These are phyloP conservation scores for Nematodospora valgi DNA, from an alignment of 805 yeast species.

Conservation along the genomic window DNA sequence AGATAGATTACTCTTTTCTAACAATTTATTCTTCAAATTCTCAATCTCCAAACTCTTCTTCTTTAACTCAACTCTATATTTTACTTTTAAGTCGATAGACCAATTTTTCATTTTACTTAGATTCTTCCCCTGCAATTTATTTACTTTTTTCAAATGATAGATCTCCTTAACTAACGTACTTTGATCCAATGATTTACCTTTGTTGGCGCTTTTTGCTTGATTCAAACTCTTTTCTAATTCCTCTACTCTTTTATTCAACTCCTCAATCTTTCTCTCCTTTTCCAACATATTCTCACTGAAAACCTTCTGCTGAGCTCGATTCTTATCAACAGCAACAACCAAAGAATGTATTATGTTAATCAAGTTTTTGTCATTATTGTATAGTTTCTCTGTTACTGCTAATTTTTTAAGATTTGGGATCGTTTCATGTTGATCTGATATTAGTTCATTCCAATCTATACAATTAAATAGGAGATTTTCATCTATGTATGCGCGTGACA, in stretches of 20 bases:
- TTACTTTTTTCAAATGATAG: slow-evolving; percentile 16
- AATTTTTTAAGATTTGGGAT: slow-evolving; percentile 13
- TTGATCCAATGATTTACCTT: slow-evolving; percentile 19
- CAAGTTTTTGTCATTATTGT: slow-evolving; percentile 34
- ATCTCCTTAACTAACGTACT: slow-evolving; percentile 14
- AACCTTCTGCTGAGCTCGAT: slow-evolving; percentile 27
- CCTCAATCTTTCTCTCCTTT: slow-evolving; percentile 27
- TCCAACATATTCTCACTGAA: slow-evolving; percentile 25
- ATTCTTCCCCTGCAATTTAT: slow-evolving; percentile 28
- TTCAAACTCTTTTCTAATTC: slow-evolving; percentile 17
- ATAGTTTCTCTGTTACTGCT: slow-evolving; percentile 25
- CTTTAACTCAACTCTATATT: slow-evolving; percentile 34
- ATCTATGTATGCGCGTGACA: slow-evolving; percentile 33
- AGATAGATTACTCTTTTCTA: slow-evolving; percentile 28
- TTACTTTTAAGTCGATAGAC: slow-evolving; percentile 27
- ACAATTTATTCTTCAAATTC: slow-evolving; percentile 29
- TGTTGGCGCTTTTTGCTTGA: slow-evolving; percentile 8
- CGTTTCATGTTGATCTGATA: slow-evolving; percentile 20
- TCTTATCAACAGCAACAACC: slow-evolving; percentile 28
- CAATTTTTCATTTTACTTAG: slow-evolving; percentile 24
- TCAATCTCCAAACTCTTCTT: slow-evolving; percentile 30
- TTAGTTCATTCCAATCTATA: slow-evolving; percentile 32
- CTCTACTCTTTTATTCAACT: slow-evolving; percentile 20
- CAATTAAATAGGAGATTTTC: slow-evolving; percentile 29
- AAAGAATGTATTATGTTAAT: slow-evolving; percentile 37